Conservation (phyloP, 169 alveolate genomes). For the Plasmodium vivax region DNA sequence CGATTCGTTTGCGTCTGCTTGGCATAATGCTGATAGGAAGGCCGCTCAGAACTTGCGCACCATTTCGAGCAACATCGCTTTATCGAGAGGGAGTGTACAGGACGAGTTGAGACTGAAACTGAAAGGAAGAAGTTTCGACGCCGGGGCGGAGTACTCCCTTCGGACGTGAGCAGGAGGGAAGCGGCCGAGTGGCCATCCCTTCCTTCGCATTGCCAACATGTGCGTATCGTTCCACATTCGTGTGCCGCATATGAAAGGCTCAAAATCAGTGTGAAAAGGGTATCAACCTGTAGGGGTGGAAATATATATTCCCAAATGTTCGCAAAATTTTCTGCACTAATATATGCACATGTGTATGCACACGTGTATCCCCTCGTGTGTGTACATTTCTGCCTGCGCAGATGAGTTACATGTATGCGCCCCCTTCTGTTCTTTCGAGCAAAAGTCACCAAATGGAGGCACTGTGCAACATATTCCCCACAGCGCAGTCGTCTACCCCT, state of each 20-base stretch:
- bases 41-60: not conserved
- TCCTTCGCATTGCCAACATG: not conserved
- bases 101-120: constrained; percentile 21
- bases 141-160: constrained; percentile 9
- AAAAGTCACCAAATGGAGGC: not conserved
- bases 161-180: not conserved
- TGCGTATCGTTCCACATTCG: not conserved
- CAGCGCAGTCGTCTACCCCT: not conserved
- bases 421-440: not conserved
- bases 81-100: constrained; percentile 17
- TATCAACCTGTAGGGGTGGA: not conserved
- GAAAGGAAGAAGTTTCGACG: not conserved
- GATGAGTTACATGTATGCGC: not conserved
- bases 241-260: not conserved
- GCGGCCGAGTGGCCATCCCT: not conserved
- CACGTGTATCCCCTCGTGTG: not conserved
- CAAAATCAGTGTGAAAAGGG: not conserved
- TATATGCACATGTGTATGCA: too few relatives aligned
- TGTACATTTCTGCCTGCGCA: not conserved
- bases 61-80: constrained; percentile 9
- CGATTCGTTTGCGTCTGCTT: not conserved
- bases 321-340: too few relatives aligned
- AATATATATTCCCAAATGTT: too few relatives aligned
- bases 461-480: not conserved
- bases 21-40: not conserved